Evolutionary conservation across 176 grass and related monocot genomes (phyloP).

Genomic region (Bromus sterilis): DNA sequence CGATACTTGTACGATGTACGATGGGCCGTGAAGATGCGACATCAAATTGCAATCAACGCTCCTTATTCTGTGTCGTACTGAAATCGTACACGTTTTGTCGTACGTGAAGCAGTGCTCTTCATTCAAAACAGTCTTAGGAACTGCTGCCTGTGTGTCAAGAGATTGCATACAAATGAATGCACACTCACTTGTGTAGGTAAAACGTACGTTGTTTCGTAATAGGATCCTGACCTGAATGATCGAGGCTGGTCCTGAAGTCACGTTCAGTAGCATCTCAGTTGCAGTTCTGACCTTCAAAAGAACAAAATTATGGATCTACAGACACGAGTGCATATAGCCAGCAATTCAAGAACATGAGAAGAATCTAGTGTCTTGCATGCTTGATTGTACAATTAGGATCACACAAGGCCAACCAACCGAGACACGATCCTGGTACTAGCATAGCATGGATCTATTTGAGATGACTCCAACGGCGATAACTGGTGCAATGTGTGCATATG

Average conservation of each 20-base stretch:
- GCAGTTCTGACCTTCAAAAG: constrained; percentile 57
- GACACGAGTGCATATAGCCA: background rate
- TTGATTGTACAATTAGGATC: constrained; percentile 58
- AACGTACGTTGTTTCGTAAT: background rate
- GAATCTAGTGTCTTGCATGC: constrained; percentile 19
- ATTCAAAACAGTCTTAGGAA: constrained; percentile 54
- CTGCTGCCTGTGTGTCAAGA: constrained; percentile 43
- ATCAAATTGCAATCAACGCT: too few species aligned
- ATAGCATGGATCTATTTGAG: constrained; percentile 91
- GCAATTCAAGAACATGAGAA: background rate
- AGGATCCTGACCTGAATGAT: constrained; percentile 62
- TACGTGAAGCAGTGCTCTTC: too few species aligned
- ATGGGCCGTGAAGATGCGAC: too few species aligned
- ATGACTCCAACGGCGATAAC: constrained; percentile 70
- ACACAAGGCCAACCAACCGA: constrained; percentile 82
- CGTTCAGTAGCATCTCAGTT: constrained; percentile 80
- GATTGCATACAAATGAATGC: background rate
- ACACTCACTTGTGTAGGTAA: background rate
- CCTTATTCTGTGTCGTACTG: too few species aligned
- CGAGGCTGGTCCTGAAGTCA: constrained; percentile 64
- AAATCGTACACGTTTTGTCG: too few species aligned
- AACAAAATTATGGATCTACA: constrained; percentile 7
- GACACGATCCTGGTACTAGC: constrained; percentile 86
- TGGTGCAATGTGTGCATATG: constrained; percentile 61
- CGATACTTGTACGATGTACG: too few species aligned